These are phyloP conservation scores for Lantana camara DNA, from an alignment of 257 asterid species.

Conservation along the genomic window DNA sequence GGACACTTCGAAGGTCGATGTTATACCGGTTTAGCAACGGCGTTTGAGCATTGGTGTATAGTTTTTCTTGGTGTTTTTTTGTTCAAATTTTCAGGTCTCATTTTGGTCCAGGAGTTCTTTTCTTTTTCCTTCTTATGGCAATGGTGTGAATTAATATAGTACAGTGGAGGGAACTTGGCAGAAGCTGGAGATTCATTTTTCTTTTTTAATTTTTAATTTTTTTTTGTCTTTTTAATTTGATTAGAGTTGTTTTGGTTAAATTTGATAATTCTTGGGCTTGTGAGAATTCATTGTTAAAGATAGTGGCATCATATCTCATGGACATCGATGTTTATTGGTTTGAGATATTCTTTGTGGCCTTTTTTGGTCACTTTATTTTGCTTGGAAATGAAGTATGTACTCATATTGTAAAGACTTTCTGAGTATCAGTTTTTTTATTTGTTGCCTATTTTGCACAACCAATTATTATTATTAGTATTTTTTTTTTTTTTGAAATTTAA, in stretches of 20 bases:
- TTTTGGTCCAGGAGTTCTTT: conserved; percentile 30
- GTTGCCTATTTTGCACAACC: no score
- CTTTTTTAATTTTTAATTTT: no score
- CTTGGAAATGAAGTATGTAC: conserved; percentile 37
- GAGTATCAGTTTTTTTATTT: background rate
- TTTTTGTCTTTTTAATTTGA: background rate
- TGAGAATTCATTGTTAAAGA: conserved; percentile 36
- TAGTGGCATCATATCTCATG: conserved; percentile 11
- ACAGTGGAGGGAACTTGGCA: conserved; percentile 33
- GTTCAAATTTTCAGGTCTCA: background rate
- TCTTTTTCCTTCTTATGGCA: conserved; percentile 16
- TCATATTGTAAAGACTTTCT: conserved; percentile 22
- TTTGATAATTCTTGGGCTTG: conserved; percentile 37
- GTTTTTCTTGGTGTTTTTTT: conserved; percentile 38
- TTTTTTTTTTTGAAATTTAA: no score
- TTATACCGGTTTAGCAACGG: conserved; percentile 56
- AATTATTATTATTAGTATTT: no score
- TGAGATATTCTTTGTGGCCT: conserved; percentile 41
- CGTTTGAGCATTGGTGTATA: conserved; percentile 40
- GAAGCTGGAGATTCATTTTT: conserved; percentile 34
- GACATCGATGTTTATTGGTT: conserved; percentile 38
- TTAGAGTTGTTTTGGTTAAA: conserved; percentile 35
- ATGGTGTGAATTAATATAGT: conserved; percentile 46
- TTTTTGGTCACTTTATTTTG: conserved; percentile 28
- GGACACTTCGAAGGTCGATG: conserved; percentile 61